phyloP scores from a whole-genome alignment of 129 eudicot species.

The Tagetes erecta region DNA sequence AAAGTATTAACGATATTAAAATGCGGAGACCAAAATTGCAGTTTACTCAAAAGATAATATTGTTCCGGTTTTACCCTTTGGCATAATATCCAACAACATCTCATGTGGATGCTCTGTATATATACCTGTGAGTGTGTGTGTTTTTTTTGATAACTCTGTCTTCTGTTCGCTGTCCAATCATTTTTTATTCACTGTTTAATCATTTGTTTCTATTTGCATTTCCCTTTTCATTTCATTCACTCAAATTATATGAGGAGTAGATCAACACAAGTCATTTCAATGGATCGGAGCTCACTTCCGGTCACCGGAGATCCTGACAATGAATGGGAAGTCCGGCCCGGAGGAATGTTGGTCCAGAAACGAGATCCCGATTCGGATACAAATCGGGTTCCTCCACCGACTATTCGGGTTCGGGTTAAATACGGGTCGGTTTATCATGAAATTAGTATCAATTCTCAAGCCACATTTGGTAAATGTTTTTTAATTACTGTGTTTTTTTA shows the following conservation, averaged over 20 bases:
- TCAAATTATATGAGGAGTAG: slow-evolving; percentile 33
- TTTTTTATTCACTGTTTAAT: slow-evolving; percentile 22
- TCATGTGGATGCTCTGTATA: slow-evolving; percentile 27
- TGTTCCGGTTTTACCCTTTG: slow-evolving; percentile 12
- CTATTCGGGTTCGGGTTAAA: slow-evolving; percentile 89
- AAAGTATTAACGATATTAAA: no score
- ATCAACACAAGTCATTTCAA: slow-evolving; percentile 38
- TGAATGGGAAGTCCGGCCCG: slow-evolving; percentile 86
- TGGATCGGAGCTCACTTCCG: slow-evolving; percentile 18
- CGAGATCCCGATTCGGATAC: slow-evolving; percentile 61
- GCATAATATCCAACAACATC: slow-evolving; percentile 23
- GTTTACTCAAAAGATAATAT: no score
- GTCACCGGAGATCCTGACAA: slow-evolving; percentile 29
- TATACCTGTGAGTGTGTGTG: background rate
- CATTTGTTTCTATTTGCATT: background rate
- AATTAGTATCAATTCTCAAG: slow-evolving; percentile 69
- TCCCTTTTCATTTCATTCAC: no score
- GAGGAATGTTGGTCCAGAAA: slow-evolving; percentile 94
- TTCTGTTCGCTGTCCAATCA: slow-evolving; percentile 52
- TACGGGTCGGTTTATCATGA: slow-evolving; percentile 72
- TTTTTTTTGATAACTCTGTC: slow-evolving; percentile 1
- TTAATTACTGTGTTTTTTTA: no score
- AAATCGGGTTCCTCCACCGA: slow-evolving; percentile 59
- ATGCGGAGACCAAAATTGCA: no score
- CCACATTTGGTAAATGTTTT: slow-evolving; percentile 66